phyloP scores from a whole-genome alignment of 257 asterid genomes.

The Schizonepeta tenuifolia region DNA sequence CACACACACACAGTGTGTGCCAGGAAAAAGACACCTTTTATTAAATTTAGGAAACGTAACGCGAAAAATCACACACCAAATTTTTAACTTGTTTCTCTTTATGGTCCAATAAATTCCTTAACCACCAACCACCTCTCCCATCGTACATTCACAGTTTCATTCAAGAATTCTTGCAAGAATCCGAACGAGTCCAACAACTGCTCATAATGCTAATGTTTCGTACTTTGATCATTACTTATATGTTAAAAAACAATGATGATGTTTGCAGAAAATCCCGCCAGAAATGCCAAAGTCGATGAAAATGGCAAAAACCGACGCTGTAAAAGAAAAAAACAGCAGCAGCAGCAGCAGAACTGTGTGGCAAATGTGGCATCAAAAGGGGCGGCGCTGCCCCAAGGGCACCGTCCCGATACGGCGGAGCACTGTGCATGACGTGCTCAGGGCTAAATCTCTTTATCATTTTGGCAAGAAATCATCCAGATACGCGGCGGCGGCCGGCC shows the following conservation, averaged over 20 bases:
- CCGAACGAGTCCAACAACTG: constrained; percentile 12
- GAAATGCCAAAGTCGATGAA: constrained; percentile 65
- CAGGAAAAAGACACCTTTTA: constrained; percentile 6
- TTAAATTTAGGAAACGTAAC: constrained; percentile 45
- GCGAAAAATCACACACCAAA: constrained; percentile 32
- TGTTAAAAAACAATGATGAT: neutral
- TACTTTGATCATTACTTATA: neutral
- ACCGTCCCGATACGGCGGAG: constrained; percentile 86
- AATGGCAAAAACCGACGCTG: constrained; percentile 39
- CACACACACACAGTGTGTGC: neutral
- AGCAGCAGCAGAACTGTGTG: constrained; percentile 34
- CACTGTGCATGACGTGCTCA: constrained; percentile 66
- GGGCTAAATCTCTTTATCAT: constrained; percentile 79
- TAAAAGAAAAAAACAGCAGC: constrained; percentile 26
- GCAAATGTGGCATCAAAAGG: constrained; percentile 80
- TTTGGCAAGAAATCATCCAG: constrained; percentile 66
- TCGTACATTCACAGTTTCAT: neutral
- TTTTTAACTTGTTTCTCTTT: constrained; percentile 18
- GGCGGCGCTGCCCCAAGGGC: constrained; percentile 77
- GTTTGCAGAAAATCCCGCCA: constrained; percentile 57
- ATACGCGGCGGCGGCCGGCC: constrained; percentile 26
- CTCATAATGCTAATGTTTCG: neutral
- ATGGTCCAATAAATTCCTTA: constrained; percentile 37
- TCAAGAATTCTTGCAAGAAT: constrained; percentile 2
- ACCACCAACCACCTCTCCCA: constrained; percentile 56